phyloP scores from a whole-genome alignment of 208 protist genomes.

The Leptomonas seymouri region DNA sequence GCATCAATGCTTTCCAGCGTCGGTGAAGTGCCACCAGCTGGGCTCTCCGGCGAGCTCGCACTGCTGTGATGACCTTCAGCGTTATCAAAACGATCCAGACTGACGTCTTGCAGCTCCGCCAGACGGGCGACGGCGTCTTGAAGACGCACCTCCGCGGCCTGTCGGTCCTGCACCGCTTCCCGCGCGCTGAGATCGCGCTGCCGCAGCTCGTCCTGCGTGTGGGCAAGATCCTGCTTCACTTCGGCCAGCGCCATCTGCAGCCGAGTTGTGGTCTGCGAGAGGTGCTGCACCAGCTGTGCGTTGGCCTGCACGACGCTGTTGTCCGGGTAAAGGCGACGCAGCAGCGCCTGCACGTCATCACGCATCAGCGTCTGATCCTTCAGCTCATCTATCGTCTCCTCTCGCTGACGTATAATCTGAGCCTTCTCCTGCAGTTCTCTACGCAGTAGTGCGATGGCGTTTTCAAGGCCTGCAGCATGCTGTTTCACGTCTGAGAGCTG shows the following conservation, averaged over 20 bases:
- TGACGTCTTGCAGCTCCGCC: slow-evolving; percentile 17
- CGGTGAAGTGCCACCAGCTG: neutral
- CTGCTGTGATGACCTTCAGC: neutral
- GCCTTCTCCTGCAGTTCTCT: slow-evolving; percentile 17
- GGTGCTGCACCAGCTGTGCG: slow-evolving; percentile 21
- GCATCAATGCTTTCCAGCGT: slow-evolving; percentile 7
- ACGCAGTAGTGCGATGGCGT: slow-evolving; percentile 16
- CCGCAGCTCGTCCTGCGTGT: slow-evolving; percentile 26
- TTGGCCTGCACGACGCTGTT: slow-evolving; percentile 50
- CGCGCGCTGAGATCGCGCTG: slow-evolving; percentile 23
- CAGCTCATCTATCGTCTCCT: slow-evolving; percentile 25
- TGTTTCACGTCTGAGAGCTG: slow-evolving; percentile 20
- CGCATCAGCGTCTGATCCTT: slow-evolving; percentile 42
- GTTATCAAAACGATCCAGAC: neutral
- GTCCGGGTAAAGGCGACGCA: slow-evolving; percentile 60
- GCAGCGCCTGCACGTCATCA: slow-evolving; percentile 50
- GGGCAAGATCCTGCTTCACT: slow-evolving; percentile 28
- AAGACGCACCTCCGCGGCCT: slow-evolving; percentile 53
- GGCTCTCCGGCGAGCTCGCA: neutral
- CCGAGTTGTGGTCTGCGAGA: slow-evolving; percentile 12
- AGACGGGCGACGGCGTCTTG: slow-evolving; percentile 30
- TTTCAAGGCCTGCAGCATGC: slow-evolving; percentile 24
- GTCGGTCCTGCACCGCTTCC: slow-evolving; percentile 45
- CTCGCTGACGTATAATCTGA: slow-evolving; percentile 1
- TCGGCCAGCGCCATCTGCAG: slow-evolving; percentile 30